phyloP scores from a whole-genome alignment of 805 yeast genomes.

The Zygotorulaspora florentina region DNA sequence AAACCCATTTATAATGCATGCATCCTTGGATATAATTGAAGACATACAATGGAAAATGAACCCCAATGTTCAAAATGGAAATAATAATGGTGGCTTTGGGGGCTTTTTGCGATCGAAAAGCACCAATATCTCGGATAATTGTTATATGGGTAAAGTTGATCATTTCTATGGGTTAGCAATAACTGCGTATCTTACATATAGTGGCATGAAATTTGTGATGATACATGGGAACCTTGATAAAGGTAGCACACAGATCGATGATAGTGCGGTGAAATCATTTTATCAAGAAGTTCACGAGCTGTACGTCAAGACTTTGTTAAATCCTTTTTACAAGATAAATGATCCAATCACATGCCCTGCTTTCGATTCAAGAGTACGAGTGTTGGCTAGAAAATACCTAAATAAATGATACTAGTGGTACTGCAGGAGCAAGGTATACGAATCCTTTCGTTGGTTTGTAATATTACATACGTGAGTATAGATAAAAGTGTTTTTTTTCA shows the following conservation, averaged over 20 bases:
- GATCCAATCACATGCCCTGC: slow-evolving; percentile 68
- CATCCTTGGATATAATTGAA: slow-evolving; percentile 87
- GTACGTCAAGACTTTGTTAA: slow-evolving; percentile 77
- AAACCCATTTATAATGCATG: slow-evolving; percentile 82
- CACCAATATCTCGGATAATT: slow-evolving; percentile 24
- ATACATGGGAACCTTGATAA: slow-evolving; percentile 51
- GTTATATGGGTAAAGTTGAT: slow-evolving; percentile 73
- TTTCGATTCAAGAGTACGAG: slow-evolving; percentile 71
- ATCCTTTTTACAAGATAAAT: slow-evolving; percentile 79
- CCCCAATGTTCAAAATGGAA: slow-evolving; percentile 25
- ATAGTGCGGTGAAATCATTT: slow-evolving; percentile 75
- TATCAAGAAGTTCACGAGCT: slow-evolving; percentile 82
- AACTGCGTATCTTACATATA: slow-evolving; percentile 85
- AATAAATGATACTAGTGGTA: slow-evolving; percentile 28
- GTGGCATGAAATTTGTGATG: slow-evolving; percentile 76
- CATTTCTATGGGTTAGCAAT: slow-evolving; percentile 76
- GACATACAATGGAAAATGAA: slow-evolving; percentile 78
- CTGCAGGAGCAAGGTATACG: not conserved
- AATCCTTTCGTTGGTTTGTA: not conserved
- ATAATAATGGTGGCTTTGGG: slow-evolving; percentile 10
- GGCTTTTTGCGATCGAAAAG: slow-evolving; percentile 31
- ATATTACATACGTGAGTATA: slow-evolving; percentile 1
- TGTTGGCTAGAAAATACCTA: slow-evolving; percentile 71
- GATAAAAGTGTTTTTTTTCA: not conserved
- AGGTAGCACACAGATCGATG: slow-evolving; percentile 39